Base-by-base conservation (phyloP, 768 basidiomycete species). In the Tricholoma matsutake region DNA sequence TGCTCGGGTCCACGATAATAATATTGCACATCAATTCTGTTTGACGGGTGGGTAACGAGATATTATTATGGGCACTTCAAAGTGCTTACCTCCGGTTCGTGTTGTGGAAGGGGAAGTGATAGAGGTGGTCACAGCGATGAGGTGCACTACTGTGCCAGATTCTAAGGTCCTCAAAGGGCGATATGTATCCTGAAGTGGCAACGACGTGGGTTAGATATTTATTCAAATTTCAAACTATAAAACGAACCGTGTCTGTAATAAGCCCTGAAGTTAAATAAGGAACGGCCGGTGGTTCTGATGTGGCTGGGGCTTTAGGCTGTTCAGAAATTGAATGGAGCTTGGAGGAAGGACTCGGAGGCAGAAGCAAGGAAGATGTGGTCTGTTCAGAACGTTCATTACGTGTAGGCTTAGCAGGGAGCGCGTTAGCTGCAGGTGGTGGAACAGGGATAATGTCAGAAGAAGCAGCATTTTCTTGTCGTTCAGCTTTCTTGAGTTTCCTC, bases 1-100 rank as follows among this genome's bases (percentile, higher is more conserved):
- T 78, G 28, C 83, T 83, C 3, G 83, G 80, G 64, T 89, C 88
- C 7, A 81, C 76, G 14, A 89, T 67, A 9, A 69, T 69, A 16
- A 89, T 59, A 34, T 71, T 78, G 45, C 77, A 69, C 64, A 58
- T 66, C 76, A 74, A 81, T 35, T 86, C 87, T 89, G 59, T 14
- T 59, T 16, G 49, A 45, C 13, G 10, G 18, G 25, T 56, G 49
- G 34, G 56, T 32, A 37, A 39, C 55, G 35, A 60, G 34, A 54
- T 41, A 18, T 31, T 47, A 39, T 18, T 43, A 14, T 13, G 22
- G 9, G 13, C 14, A 37, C 16, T 56, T 16, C 8, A 25, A 10
- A 14, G 6, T 56, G 14, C 68, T 47, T 41, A 75, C 76, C 71
- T 61, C 68, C 71, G 10, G 3, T 67, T 8, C 62, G 58, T 11